Percentiles rank a stretch among this genome's conserved stretches.
phyloP scores from a whole-genome alignment of 1,284 basidiomycete species.

The Psilocybe mexicana region DNA sequence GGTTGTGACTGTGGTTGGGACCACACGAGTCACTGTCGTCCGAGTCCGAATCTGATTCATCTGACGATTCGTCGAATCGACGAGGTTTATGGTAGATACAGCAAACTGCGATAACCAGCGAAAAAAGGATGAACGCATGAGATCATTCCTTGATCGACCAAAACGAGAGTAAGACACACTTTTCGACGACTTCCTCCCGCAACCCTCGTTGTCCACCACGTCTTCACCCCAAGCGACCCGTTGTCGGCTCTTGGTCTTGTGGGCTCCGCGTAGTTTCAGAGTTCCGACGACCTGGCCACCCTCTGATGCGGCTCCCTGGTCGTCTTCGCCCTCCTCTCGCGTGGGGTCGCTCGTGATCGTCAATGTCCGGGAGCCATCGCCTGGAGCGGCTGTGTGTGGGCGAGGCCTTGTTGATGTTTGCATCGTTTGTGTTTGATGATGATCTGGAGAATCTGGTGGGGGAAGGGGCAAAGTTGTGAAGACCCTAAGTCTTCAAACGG shows the following conservation, averaged over 20 bases:
- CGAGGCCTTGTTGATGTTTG: conserved; percentile 28
- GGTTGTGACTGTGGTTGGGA: conserved; percentile 24
- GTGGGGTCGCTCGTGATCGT: conserved; percentile 47
- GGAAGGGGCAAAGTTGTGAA: no score
- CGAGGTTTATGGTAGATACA: conserved; percentile 87
- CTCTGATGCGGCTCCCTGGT: conserved; percentile 18
- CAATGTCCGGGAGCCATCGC: conserved; percentile 60
- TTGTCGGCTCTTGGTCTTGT: conserved; percentile 32
- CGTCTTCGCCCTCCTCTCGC: conserved; percentile 23
- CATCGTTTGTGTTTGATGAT: conserved; percentile 2
- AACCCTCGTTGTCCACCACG: conserved; percentile 82
- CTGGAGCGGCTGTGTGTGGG: conserved; percentile 41
- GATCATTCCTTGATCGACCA: not conserved
- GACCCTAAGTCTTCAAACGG: no score
- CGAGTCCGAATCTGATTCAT: conserved; percentile 47
- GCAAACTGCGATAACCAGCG: conserved; percentile 56
- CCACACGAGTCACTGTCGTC: conserved; percentile 2
- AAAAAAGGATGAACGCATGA: not conserved
- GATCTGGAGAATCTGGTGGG: not conserved
- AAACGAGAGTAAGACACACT: conserved; percentile 47
- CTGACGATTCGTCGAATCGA: conserved; percentile 76
- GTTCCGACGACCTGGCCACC: conserved; percentile 38
- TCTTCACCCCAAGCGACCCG: conserved; percentile 78
- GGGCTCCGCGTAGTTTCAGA: conserved; percentile 55
- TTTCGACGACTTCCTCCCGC: conserved; percentile 81